Evolutionary conservation across 768 basidiomycete genomes (phyloP).

Genomic region (Termitomyces sp.): DNA sequence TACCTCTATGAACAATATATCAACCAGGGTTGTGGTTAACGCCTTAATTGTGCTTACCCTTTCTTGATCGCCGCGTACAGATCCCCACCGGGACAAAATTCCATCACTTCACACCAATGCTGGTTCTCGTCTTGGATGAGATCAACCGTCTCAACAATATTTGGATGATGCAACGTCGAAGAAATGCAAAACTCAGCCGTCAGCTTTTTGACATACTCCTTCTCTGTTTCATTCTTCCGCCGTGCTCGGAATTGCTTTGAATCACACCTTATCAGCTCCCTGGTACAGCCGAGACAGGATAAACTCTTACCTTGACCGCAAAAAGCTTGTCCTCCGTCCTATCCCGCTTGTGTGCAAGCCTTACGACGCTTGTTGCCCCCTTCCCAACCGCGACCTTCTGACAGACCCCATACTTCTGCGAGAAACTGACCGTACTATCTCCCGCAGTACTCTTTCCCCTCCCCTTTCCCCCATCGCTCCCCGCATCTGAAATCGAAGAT

Average conservation of each 20-base stretch:
- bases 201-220: slow-evolving; percentile 99
- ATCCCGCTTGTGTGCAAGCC: slow-evolving; percentile 99
- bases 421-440: slow-evolving; percentile 39
- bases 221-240: slow-evolving; percentile 96
- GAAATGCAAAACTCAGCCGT: slow-evolving; percentile 99
- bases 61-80: slow-evolving; percentile 99
- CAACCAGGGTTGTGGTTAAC: slow-evolving; percentile 10
- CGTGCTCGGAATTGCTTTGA: slow-evolving; percentile 94
- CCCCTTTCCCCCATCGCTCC: slow-evolving; percentile 18
- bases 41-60: slow-evolving; percentile 41
- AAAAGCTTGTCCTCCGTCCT: slow-evolving; percentile 94
- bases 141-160: slow-evolving; percentile 98
- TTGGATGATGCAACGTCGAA: slow-evolving; percentile 88
- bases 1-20: slow-evolving; percentile 33
- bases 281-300: too few relatives aligned
- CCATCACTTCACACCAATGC: slow-evolving; percentile 99
- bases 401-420: slow-evolving; percentile 96
- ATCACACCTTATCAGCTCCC: background rate
- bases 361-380: slow-evolving; percentile 96
- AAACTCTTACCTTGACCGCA: slow-evolving; percentile 81
- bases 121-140: slow-evolving; percentile 96
- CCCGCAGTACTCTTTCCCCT: slow-evolving; percentile 34
- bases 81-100: slow-evolving; percentile 97
- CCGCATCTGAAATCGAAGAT: slow-evolving; percentile 52
- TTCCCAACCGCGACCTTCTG: slow-evolving; percentile 97